Evolutionary conservation across 2,329 filamentous ascomycete species (phyloP).

Genomic region (Fusarium gaditjirri): DNA sequence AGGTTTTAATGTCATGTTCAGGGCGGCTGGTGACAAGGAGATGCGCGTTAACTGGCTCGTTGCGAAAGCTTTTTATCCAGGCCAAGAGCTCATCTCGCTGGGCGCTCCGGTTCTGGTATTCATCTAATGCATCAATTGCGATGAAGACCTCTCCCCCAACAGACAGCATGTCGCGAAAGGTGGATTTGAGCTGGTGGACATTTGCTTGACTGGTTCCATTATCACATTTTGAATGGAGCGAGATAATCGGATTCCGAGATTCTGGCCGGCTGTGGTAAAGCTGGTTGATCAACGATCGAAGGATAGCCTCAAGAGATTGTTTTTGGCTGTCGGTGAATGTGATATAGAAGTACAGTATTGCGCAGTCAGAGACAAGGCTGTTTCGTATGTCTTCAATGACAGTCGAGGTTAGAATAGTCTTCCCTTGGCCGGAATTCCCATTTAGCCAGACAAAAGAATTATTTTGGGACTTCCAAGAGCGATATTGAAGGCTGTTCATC

Average conservation of each 20-base stretch:
- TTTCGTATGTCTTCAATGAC: neutral
- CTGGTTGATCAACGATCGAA: rapidly evolving
- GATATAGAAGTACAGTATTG: neutral
- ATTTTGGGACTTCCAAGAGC: rapidly evolving
- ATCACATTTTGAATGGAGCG: rapidly evolving
- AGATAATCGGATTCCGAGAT: rapidly evolving
- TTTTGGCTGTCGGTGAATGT: rapidly evolving
- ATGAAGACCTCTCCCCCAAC: rapidly evolving
- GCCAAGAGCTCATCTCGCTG: rapidly evolving
- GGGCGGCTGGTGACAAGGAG: rapidly evolving
- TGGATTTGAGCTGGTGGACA: rapidly evolving
- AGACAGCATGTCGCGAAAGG: rapidly evolving
- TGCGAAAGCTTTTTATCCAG: rapidly evolving
- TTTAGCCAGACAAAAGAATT: neutral
- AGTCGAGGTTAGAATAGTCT: rapidly evolving
- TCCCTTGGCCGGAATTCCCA: rapidly evolving
- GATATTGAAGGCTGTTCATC: rapidly evolving
- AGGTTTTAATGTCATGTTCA: rapidly evolving
- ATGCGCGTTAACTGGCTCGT: rapidly evolving
- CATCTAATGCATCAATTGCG: rapidly evolving
- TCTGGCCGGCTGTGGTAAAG: rapidly evolving
- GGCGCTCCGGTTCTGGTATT: rapidly evolving
- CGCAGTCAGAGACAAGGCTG: rapidly evolving
- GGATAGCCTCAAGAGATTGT: rapidly evolving
- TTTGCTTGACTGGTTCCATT: rapidly evolving